Percentiles rank a stretch among this genome's conserved stretches.
phyloP scores from a whole-genome alignment of 345 rosid genomes.

The Pugionium cornutum region DNA sequence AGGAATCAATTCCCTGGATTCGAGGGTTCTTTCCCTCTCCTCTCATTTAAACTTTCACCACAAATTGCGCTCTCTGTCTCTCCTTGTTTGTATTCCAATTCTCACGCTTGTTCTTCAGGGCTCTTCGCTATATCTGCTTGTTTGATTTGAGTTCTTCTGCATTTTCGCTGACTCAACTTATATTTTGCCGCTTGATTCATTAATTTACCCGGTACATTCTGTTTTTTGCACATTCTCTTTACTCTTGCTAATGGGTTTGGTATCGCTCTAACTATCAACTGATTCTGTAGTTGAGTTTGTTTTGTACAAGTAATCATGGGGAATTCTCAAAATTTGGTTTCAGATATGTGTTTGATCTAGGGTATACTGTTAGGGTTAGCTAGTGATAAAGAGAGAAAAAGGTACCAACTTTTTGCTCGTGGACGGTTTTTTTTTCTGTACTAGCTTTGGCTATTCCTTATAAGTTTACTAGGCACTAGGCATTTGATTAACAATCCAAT shows the following conservation, averaged over 20 bases:
- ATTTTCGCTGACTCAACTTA: not conserved
- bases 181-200: conserved; percentile 5
- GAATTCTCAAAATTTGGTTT: conserved; percentile 15
- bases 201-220: conserved; percentile 9
- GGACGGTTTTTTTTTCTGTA: not conserved
- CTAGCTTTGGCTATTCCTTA: not conserved
- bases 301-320: conserved; percentile 1
- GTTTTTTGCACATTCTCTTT: not conserved
- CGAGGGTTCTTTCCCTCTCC: conserved; percentile 35
- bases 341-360: conserved; percentile 23
- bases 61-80: conserved; percentile 29
- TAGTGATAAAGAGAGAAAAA: conserved; percentile 14
- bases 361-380: conserved; percentile 26
- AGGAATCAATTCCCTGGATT: conserved; percentile 29
- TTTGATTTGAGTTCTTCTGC: conserved; percentile 10
- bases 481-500: conserved; percentile 8
- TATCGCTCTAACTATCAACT: conserved; percentile 8
- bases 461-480: conserved; percentile 8
- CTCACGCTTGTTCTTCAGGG: conserved; percentile 26
- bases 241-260: conserved; percentile 5
- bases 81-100: conserved; percentile 2
- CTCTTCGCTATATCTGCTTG: conserved; percentile 1
- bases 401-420: conserved; percentile 14
- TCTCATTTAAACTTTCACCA: conserved; percentile 26
- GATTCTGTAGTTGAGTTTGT: conserved; percentile 6